Evolutionary conservation across 495 filamentous ascomycete genomes (phyloP), one percentile per base, ranked within the genome.

Genomic region (Darksidea phi): DNA sequence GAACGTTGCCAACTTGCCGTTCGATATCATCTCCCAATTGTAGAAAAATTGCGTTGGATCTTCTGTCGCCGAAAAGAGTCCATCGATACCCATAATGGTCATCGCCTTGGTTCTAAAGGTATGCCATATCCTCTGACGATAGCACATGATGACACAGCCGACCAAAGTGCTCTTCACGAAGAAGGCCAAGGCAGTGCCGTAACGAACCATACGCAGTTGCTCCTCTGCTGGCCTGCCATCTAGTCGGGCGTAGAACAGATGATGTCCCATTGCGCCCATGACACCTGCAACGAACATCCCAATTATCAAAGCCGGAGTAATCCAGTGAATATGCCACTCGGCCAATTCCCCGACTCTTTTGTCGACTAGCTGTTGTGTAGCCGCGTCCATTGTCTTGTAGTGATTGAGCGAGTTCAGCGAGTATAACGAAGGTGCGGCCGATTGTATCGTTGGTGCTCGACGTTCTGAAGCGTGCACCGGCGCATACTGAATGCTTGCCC

Each of bases 101-200:
- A 77, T 56, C 0, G 69, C 43, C 45, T 72, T 75, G 24, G 57
- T 62, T 32, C 75, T 66, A 50, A 77, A 57, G 0, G 75, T 76
- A 23, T 72, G 57, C 75, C 75, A 77, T 61, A 76, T 66, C 28
- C 75, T 54, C 58, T 77, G 75, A 46, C 74, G 68, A 55, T 59
- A 66, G 46, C 75, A 66, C 32, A 77, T 43, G 17, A 76, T 58
- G 15, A 74, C 64, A 10, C 67, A 61, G 7, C 75, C 75, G 24
- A 77, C 75, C 58, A 77, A 52, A 21, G 59, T 68, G 12, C 69
- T 66, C 59, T 76, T 77, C 0, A 71, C 71, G 24, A 74, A 76
- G 50, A 73, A 77, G 11, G 74, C 75, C 38, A 77, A 48, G 0
- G 73, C 75, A 11, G 72, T 75, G 3, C 75, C 75, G 48, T 68